A percentile compares a stretch with the other conserved stretches of the same genome.
These are phyloP conservation scores for Termitomyces sp. DNA, from an alignment of 768 basidiomycete genomes.

Conservation along the genomic window DNA sequence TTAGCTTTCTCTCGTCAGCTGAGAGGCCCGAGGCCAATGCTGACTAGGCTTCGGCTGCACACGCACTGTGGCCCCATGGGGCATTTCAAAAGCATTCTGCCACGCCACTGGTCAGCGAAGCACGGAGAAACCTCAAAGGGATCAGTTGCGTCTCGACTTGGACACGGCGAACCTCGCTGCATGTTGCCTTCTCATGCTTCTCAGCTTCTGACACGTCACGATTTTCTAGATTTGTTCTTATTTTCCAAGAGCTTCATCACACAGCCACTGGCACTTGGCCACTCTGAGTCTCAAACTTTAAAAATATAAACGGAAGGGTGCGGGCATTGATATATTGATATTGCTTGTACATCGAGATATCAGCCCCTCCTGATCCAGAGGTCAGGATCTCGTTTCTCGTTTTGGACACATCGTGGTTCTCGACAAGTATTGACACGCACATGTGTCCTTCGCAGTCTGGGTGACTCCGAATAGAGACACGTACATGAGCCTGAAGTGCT, in stretches of 20 bases:
- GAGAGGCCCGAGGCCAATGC: background rate
- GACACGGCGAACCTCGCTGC: background rate
- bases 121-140: background rate
- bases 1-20: background rate
- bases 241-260: slow-evolving; percentile 1
- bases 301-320: background rate
- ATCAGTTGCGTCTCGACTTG: background rate
- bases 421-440: background rate
- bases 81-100: background rate
- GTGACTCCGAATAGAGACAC: background rate
- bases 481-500: background rate
- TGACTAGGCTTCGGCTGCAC: background rate
- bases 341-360: no score
- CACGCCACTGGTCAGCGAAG: background rate
- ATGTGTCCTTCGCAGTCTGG: no score
- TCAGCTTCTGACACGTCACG: slow-evolving; percentile 2
- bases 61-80: background rate
- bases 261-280: background rate
- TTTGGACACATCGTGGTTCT: background rate
- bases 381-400: background rate
- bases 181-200: background rate
- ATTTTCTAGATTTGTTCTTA: background rate
- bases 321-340: background rate
- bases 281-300: background rate
- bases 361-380: background rate